Evolutionary conservation across 306 rosid species (phyloP), one percentile per base, ranked within the genome.

Genomic region (Corylus heterophylla): DNA sequence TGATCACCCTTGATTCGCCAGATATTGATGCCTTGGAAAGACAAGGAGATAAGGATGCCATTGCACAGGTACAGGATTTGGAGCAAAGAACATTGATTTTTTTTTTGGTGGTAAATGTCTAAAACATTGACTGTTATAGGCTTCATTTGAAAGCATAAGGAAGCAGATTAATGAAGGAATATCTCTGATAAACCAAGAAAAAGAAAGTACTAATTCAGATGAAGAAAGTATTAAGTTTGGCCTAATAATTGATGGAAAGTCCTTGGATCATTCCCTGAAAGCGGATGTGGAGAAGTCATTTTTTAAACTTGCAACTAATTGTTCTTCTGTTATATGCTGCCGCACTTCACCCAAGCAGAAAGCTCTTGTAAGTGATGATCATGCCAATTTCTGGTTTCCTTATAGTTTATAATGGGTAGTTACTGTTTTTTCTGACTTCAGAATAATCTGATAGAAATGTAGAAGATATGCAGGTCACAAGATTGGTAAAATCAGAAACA

Each of bases 331-430:
- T 74, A 89, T 93, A 71, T 93, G 98, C 79, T 93, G 97, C 75
- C 92, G 97, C 74, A 86, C 98, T 75, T 91, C 98, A 3, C 98
- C 98, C 35, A 93, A 89, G 78, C 97, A 92, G 79, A 93, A 93
- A 80, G 97, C 98, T 84, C 97, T 88, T 20, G 98, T 93, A 76
- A 86, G 93, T 89, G 61, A 29, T 20, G n/a, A 35, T 63, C 75
- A 27, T 72, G 77, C 83, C 70, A 50, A 37, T 61, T 72, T 74
- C 1, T 47, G 45, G 29, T 37, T 50, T 83, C 71, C 39, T 0
- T 70, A 51, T 42, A 68, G 54, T 75, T 44, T 18, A 59, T 56
- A n/a, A 49, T 4, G 70, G 22, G 11, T 27, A 7, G 67, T 73
- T 70, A 31, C 17, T 29, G 10, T 31, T 67, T 45, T 76, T 61